phyloP scores from a whole-genome alignment of 2,329 filamentous ascomycete genomes.

The Pseudonectria buxi region DNA sequence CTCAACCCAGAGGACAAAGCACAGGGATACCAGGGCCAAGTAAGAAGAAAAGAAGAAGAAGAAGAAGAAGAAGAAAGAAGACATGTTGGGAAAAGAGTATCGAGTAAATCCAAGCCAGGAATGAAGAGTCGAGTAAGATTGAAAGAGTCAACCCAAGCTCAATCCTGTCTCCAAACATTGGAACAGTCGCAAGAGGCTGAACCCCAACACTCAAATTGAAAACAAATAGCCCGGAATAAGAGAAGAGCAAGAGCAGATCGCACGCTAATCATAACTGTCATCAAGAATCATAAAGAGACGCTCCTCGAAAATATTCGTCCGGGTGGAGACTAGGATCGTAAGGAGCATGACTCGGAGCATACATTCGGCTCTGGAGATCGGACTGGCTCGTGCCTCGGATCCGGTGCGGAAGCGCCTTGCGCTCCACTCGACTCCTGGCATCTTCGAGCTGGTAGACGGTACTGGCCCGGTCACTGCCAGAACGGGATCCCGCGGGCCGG shows the following conservation, averaged over 20 bases:
- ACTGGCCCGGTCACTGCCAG: conserved; percentile 46
- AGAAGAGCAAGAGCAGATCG: conserved; percentile 14
- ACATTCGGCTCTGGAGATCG: conserved; percentile 34
- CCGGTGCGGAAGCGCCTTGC: conserved; percentile 36
- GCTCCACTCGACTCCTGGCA: conserved; percentile 36
- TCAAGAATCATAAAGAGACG: conserved; percentile 23
- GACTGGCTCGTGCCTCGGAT: conserved; percentile 44
- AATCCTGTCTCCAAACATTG: conserved; percentile 4
- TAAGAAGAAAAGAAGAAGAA: conserved; percentile 16
- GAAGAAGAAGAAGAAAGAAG: conserved; percentile 12
- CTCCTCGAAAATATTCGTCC: conserved; percentile 26
- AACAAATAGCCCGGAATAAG: conserved; percentile 1
- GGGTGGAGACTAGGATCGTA: conserved; percentile 25
- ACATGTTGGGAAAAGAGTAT: conserved; percentile 7
- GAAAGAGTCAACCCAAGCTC: no score
- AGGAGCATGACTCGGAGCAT: conserved; percentile 24
- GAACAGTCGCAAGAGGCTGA: conserved; percentile 19
- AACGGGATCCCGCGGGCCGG: conserved; percentile 26
- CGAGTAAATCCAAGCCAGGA: not conserved
- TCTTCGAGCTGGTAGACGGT: conserved; percentile 45
- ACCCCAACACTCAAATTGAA: conserved; percentile 17
- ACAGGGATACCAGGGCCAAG: conserved; percentile 19
- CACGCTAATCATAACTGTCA: conserved; percentile 22
- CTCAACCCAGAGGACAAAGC: conserved; percentile 21
- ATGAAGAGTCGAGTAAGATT: not conserved